These are phyloP conservation scores for Fusarium sp. DNA, from an alignment of 2,329 filamentous ascomycete species.

Conservation along the genomic window DNA sequence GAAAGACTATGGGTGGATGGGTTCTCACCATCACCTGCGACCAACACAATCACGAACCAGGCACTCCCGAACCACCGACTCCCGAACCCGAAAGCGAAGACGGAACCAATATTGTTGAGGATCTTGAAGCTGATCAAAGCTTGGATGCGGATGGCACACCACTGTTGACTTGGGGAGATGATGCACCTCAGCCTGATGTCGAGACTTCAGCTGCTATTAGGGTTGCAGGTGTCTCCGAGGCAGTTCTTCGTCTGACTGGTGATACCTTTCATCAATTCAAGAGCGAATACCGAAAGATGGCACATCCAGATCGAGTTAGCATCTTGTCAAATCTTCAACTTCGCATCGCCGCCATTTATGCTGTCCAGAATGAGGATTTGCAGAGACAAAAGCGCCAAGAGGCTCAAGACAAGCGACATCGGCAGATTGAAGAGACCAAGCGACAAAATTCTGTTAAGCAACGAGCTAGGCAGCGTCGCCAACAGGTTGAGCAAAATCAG, in stretches of 20 bases:
- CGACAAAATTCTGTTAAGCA: slow-evolving; percentile 43
- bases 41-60: slow-evolving; percentile 58
- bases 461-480: slow-evolving; percentile 43
- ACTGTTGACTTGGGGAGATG: slow-evolving; percentile 37
- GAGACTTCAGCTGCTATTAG: slow-evolving; percentile 54
- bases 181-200: slow-evolving; percentile 50
- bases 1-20: slow-evolving; percentile 58
- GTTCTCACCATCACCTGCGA: slow-evolving; percentile 58
- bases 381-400: slow-evolving; percentile 55
- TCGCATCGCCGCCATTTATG: slow-evolving; percentile 57
- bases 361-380: slow-evolving; percentile 58
- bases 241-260: slow-evolving; percentile 54
- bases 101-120: slow-evolving; percentile 47
- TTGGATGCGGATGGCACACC: slow-evolving; percentile 16
- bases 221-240: slow-evolving; percentile 54
- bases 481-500: slow-evolving; percentile 43
- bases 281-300: slow-evolving; percentile 57
- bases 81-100: slow-evolving; percentile 51
- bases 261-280: slow-evolving; percentile 59
- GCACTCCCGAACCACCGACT: slow-evolving; percentile 57
- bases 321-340: slow-evolving; percentile 56
- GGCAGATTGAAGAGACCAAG: slow-evolving; percentile 52
- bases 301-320: slow-evolving; percentile 53
- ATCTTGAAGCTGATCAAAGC: slow-evolving; percentile 38
- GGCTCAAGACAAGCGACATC: slow-evolving; percentile 53